A percentile compares a stretch with the other conserved stretches of the same genome.
Evolutionary conservation across 129 eudicot species (phyloP).

Genomic region (Dittrichia graveolens): DNA sequence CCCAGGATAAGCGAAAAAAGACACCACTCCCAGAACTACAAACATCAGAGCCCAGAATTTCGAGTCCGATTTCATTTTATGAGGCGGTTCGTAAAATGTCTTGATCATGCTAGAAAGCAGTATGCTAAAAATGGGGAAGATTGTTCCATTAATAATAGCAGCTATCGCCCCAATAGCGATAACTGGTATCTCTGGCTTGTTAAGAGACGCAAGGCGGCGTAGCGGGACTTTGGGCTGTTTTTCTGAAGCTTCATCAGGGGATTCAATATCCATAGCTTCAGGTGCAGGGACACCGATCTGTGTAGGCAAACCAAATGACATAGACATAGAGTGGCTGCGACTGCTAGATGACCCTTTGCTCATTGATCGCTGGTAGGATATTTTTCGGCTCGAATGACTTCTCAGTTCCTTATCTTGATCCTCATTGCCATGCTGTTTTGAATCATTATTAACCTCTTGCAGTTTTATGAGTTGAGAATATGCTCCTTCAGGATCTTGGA

Average conservation of each 20-base stretch:
- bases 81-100: conserved; percentile 57
- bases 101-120: conserved; percentile 63
- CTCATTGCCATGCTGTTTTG: conserved; percentile 31
- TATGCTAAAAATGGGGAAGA: conserved; percentile 65
- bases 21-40: conserved; percentile 54
- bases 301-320: conserved; percentile 55
- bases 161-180: conserved; percentile 55
- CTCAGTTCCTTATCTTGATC: conserved; percentile 29
- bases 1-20: conserved; percentile 59
- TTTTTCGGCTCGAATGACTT: background rate
- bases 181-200: conserved; percentile 78
- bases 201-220: conserved; percentile 64
- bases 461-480: conserved; percentile 74
- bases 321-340: conserved; percentile 53
- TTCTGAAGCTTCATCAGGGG: conserved; percentile 20
- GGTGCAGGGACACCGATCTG: conserved; percentile 12
- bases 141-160: conserved; percentile 63
- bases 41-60: conserved; percentile 79
- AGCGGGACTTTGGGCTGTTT: conserved; percentile 59
- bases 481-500: conserved; percentile 80
- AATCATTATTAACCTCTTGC: conserved; percentile 51
- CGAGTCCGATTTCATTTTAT: conserved; percentile 54
- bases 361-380: conserved; percentile 42
- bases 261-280: conserved; percentile 25
- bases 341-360: conserved; percentile 70